Base-by-base conservation (phyloP, 768 basidiomycete genomes). In the Xerocomus brunneocitrinus region DNA sequence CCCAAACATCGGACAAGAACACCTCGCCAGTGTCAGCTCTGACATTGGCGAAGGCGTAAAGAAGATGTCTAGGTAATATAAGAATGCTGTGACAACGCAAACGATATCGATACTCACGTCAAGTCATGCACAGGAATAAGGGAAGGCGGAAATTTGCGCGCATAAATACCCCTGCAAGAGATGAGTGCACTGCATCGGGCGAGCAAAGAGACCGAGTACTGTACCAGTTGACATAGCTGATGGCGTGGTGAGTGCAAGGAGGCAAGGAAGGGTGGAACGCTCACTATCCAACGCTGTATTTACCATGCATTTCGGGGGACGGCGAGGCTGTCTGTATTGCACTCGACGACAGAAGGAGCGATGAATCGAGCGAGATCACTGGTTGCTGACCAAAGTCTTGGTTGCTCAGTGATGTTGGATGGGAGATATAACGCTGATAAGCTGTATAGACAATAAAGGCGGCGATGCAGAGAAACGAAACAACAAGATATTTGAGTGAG, bases 31-130 rank as follows among this genome's bases (percentile, higher is more conserved):
- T 79, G 54, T 91, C 90, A 19, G 85, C 72, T 60, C 80, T 83
- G 61, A 98, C 70, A 60, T 98, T 91, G 19, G 91, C 97, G 61
- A 98, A 98, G 2, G 94, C 91, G 65, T 95, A 93, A 34, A 94
- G 82, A 61, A 95, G 83, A 68, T 95, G 94, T 25, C 88, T 91
- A 58, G 24, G 47, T 28, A 32, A 38, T 54, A 41, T 45, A 42
- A 64, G 46, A 58, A 49, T 12, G 44, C 39, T 25, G 39, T 19
- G 40, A 31, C 13, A 58, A 16, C 41, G 41, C 28, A 31, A 47
- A 40, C 13, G 19, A 9, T 28, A 49, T 41, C 5, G 16, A 53
- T 34, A 73, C 84, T 58, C 71, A 90, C 89, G 95, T 98, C 60
- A 99, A 80, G 66, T 95, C 85, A 19, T 89, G 69, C 3, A 71